These are phyloP conservation scores for Fusarium chlamydosporum DNA, from an alignment of 2,329 filamentous ascomycete species.

Conservation along the genomic window DNA sequence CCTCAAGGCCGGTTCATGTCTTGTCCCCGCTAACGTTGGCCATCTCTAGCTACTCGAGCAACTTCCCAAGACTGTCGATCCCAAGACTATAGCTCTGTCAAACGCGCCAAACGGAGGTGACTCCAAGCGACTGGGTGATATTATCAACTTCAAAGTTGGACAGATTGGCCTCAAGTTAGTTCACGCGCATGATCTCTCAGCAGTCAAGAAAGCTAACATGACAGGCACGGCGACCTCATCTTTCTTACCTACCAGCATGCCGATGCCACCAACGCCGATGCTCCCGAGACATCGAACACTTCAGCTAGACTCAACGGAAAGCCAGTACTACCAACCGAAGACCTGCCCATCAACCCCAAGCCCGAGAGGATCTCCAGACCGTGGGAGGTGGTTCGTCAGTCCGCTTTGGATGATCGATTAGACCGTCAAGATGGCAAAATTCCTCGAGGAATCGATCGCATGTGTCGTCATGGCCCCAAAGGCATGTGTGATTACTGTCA, in stretches of 20 bases:
- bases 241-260: slow-evolving; percentile 84
- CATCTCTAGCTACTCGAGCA: slow-evolving; percentile 66
- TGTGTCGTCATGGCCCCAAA: slow-evolving; percentile 96
- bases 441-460: slow-evolving; percentile 80
- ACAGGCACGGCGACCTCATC: slow-evolving; percentile 86
- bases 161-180: slow-evolving; percentile 72
- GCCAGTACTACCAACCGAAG: slow-evolving; percentile 77
- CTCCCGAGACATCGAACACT: slow-evolving; percentile 57
- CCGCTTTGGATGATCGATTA: slow-evolving; percentile 85
- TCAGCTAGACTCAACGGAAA: slow-evolving; percentile 84
- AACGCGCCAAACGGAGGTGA: slow-evolving; percentile 72
- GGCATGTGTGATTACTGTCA: slow-evolving; percentile 99
- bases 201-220: slow-evolving; percentile 14
- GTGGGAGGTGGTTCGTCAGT: slow-evolving; percentile 94
- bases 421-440: slow-evolving; percentile 95
- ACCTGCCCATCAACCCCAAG: slow-evolving; percentile 77
- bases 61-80: slow-evolving; percentile 73
- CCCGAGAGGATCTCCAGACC: slow-evolving; percentile 65
- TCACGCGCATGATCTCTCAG: neutral
- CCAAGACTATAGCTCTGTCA: slow-evolving; percentile 71
- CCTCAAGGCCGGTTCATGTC: neutral
- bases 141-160: slow-evolving; percentile 68
- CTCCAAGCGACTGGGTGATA: slow-evolving; percentile 70
- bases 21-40: slow-evolving; percentile 34
- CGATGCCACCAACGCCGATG: slow-evolving; percentile 56